Base-by-base conservation (phyloP, 768 basidiomycete species). In the Imleria badia region DNA sequence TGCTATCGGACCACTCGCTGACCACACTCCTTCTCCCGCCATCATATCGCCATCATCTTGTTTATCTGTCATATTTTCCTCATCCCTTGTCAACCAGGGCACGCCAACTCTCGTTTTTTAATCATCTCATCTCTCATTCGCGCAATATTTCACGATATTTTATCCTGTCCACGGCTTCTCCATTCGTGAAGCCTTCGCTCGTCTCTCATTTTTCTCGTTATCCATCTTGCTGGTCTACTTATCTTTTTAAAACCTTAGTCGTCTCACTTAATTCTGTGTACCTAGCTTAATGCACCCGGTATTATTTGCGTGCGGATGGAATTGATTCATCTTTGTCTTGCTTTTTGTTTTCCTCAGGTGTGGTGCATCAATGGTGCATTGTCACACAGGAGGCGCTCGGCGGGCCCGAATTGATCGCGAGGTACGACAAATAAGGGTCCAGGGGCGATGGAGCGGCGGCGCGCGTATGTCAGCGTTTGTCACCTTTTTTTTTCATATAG, bases 231-330 rank as follows among this genome's bases (percentile, higher is more conserved):
- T 11, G n/a, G 2, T 34, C 45, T 31, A n/a, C n/a, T 31, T 48
- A 36, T 43, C 15, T n/a, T 40, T 11, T 15, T 35, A 36, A 33
- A 51, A 46, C 17, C 20, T 44, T 55, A 48, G 15, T 49, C 41
- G 17, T 20, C 34, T 45, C 50, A 23, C 51, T 26, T 68, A 70
- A 70, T 66, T n/a, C n/a, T n/a, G 46, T 65, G 66, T 68, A 70
- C 38, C 51, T 65, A 62, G 60, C 59, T 34, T 68, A 70, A 63
- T 68, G 33, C 65, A 41, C 41, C 44, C 39, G 48, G 48, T 51
- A 47, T 64, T 36, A 43, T 35, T n/a, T 20, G n/a, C 29, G 9
- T 17, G 35, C 17, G 45, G 54, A 35, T 20, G 30, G 44, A 39
- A n/a, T 31, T 12, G 26, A 48, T 14, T 26, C n/a, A 10, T 12